Evolutionary conservation across 2,329 filamentous ascomycete genomes (phyloP), one percentile per base, ranked within the genome.

Genomic region (Talaromyces sp.): DNA sequence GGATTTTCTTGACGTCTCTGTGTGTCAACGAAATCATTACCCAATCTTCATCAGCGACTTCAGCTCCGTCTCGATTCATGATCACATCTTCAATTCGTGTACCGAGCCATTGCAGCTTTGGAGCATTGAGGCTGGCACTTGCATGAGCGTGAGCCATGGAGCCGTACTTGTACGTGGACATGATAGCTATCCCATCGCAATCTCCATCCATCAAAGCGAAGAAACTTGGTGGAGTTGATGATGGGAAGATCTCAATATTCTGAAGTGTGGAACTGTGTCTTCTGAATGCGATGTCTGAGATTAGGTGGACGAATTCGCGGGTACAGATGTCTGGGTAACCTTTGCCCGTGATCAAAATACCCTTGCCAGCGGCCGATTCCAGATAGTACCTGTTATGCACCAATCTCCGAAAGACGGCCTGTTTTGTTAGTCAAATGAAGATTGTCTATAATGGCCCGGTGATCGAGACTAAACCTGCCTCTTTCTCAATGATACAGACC

Each of bases 401-500:
- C 35, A 87, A 70, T 21, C 82, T 79, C 31, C 81, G 81, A 65
- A 86, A 87, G 5, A 82, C 80, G 25, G 84, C 84, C 82, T 84
- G 54, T 43, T 48, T 37, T 19, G 31, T 56, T 43, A 55, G 48
- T 7, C 3, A 53, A n/a, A 35, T 5, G 19, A 13, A 41, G 19
- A n/a, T 51, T 6, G 2, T 9, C 7, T 15, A 11, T 10, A 36
- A 31, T 46, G 22, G 3, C 8, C 43, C 3, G 4, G 9, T 10
- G 31, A 3, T 5, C 33, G 11, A 35, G 33, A 11, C 5, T 7
- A 11, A 11, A 46, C 25, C 5, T 69, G 81, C 82, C 75, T 87
- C 84, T 72, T 87, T 87, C 66, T 87, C 84, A 22, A 87, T 73
- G 3, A 87, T 75, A 1, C 87, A 70, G 25, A 87, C 75, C 83